Percentiles rank a stretch among this genome's conserved stretches.
Conservation (phyloP, 345 rosid species). For the Nephelium lappaceum region DNA sequence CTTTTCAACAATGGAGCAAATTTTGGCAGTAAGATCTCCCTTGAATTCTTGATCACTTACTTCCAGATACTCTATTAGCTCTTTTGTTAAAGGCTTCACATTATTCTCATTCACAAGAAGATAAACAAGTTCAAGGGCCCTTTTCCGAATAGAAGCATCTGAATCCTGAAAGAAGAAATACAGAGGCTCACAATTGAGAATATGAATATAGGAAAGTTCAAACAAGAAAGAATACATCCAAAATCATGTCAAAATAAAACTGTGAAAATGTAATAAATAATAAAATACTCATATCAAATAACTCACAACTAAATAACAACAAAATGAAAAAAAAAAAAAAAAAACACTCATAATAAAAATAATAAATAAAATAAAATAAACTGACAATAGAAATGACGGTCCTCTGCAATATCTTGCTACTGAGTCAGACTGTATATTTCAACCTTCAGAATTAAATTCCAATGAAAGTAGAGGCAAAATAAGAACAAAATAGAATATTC, state of each 20-base stretch:
- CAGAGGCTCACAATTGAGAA: conserved; percentile 16
- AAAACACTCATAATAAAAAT: background rate
- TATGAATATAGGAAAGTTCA: conserved; percentile 11
- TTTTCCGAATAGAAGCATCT: conserved; percentile 97
- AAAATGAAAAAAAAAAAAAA: background rate
- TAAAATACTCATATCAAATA: background rate
- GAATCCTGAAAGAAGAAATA: conserved; percentile 70
- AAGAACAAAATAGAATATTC: conserved; percentile 6
- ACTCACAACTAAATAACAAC: background rate
- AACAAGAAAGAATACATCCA: conserved; percentile 7
- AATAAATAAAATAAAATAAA: background rate
- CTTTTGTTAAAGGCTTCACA: conserved; percentile 88
- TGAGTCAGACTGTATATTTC: background rate
- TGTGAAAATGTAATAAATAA: background rate
- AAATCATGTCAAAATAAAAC: background rate
- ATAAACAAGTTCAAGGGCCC: conserved; percentile 92
- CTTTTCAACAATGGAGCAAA: conserved; percentile 96
- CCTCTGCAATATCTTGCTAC: background rate
- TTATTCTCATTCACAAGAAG: conserved; percentile 87
- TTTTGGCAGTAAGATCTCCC: conserved; percentile 97
- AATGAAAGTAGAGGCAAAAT: conserved; percentile 6
- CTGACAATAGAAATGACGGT: background rate
- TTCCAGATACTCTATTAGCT: conserved; percentile 94
- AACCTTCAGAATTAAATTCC: background rate
- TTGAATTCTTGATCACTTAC: conserved; percentile 94